These are phyloP conservation scores for Auriscalpium microsporum DNA, from an alignment of 768 basidiomycete genomes.

Conservation along the genomic window DNA sequence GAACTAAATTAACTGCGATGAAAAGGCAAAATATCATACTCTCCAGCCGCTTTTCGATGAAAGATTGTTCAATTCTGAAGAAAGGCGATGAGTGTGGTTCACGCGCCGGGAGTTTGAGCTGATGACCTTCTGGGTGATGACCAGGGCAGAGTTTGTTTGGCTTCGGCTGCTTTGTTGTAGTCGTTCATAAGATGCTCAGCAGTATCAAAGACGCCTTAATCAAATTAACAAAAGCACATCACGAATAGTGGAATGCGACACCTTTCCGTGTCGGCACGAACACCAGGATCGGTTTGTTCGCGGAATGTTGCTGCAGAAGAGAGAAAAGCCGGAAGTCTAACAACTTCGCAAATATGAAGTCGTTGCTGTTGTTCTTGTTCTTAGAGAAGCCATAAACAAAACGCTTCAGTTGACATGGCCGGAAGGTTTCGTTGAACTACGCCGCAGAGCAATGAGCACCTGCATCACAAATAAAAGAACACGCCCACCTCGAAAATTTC, in stretches of 20 bases:
- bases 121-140: conserved; percentile 43
- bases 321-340: conserved; percentile 70
- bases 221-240: not conserved
- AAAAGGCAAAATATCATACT: conserved; percentile 31
- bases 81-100: not conserved
- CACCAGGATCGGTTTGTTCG: conserved; percentile 77
- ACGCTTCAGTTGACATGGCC: conserved; percentile 74
- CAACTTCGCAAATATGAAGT: conserved; percentile 63
- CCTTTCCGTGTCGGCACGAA: conserved; percentile 89
- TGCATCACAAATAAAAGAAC: too few relatives aligned
- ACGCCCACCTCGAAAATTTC: conserved; percentile 54
- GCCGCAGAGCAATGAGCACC: not conserved
- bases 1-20: too few relatives aligned
- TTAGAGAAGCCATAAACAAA: conserved; percentile 66
- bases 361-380: conserved; percentile 50
- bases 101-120: not conserved
- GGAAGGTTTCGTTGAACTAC: conserved; percentile 88
- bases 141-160: conserved; percentile 59
- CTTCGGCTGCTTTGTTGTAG: conserved; percentile 48
- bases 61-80: conserved; percentile 43
- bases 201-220: conserved; percentile 39
- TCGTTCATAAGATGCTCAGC: conserved; percentile 74
- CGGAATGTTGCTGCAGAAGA: conserved; percentile 63
- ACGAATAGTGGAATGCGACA: conserved; percentile 17
- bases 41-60: conserved; percentile 60